Evolutionary conservation across 2,329 filamentous ascomycete genomes (phyloP), one percentile per base, ranked within the genome.

Genomic region (Huntiella bhutanensis): DNA sequence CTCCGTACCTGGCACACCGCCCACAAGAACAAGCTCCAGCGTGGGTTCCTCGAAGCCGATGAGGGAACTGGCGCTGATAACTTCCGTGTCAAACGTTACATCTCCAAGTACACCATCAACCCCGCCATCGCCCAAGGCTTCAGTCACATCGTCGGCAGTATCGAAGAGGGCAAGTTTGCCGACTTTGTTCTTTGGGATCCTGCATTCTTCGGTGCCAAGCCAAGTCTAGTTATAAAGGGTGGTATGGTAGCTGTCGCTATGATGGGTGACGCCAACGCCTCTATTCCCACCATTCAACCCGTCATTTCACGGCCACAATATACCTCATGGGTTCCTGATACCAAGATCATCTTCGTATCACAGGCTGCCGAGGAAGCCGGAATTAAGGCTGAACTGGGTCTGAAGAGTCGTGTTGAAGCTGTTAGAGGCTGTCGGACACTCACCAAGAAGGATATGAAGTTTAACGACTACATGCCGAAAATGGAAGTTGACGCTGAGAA

Each of bases 61-160:
- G 69, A 80, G 52, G 83, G 73, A 16, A 80, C 82, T 0, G 80
- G 69, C 8, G 84, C 82, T 0, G 88, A 96, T 58, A 96, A 96
- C 60, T 86, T 85, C 64, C 69, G 88, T 36, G 88, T 93, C 5
- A 94, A 92, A 67, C 66, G 88, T 19, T 96, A 96, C 59, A 70
- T 96, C 40, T 85, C 80, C 65, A 96, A 96, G 65, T 95, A 95
- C 61, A 96, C 88, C 16, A 78, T 96, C 64, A 96, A 96, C 62
- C 85, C 88, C 1, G 85, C 88, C 8, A 69, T 95, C 51, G 77
- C 87, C 0, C 88, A 96, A 61, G 88, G 88, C 2, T 92, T 96
- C 77, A 64, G 69, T 0, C 88, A 95, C 59, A 56, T 93, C 2
- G 74, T 96, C 51, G 88, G 88, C 5, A 88, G 82, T 54, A 64